Conservation (phyloP, 495 filamentous ascomycete species). For the Podospora pseudocomata region DNA sequence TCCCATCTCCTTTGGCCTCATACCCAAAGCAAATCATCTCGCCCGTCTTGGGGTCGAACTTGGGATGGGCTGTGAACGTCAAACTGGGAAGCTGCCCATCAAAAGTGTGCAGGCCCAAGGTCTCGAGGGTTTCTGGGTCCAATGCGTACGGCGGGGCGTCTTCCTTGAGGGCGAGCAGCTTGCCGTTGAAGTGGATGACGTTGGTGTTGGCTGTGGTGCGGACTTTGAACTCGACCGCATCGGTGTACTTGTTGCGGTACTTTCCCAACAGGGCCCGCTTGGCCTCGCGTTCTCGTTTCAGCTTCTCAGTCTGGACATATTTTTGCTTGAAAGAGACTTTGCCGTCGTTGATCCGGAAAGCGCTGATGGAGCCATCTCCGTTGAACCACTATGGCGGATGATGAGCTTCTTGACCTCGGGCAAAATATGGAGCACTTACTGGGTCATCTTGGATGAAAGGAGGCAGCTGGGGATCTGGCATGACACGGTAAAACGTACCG, state of each 20-base stretch:
- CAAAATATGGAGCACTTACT: neutral
- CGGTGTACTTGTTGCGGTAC: neutral
- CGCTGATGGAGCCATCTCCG: neutral
- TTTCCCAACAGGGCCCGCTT: neutral
- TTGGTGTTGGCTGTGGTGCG: neutral
- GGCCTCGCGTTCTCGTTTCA: neutral
- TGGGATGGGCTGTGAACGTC: constrained; percentile 61
- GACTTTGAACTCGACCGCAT: neutral
- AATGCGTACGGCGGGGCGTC: constrained; percentile 54
- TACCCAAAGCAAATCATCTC: constrained; percentile 58
- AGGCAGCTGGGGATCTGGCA: no score
- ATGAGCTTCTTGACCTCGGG: neutral
- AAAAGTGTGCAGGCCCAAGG: constrained; percentile 51
- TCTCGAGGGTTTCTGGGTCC: constrained; percentile 55
- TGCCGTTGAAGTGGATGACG: constrained; percentile 22
- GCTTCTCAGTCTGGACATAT: neutral
- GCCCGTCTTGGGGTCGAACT: constrained; percentile 55
- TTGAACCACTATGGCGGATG: neutral
- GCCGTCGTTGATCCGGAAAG: neutral
- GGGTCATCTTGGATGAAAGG: no score
- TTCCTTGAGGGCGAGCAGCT: constrained; percentile 54
- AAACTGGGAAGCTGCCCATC: constrained; percentile 52
- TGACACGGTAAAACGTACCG: neutral
- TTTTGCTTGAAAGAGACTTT: neutral
- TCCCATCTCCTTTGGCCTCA: constrained; percentile 24